Percentiles rank a stretch among this genome's conserved stretches.
phyloP scores from a whole-genome alignment of 1,284 basidiomycete species.

The Rhodotorula sp. region DNA sequence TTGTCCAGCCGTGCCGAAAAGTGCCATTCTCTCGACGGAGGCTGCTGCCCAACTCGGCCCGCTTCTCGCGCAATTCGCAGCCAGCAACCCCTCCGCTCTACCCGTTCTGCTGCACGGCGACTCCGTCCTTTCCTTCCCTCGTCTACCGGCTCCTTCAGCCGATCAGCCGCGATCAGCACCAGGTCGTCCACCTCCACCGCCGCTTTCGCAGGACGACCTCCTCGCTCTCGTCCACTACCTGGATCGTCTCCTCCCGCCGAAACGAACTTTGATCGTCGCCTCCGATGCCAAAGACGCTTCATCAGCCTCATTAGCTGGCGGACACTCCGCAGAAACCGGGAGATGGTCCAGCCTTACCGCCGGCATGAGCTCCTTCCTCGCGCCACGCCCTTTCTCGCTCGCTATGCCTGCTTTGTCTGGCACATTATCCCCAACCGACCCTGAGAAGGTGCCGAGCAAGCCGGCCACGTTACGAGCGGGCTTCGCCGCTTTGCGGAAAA shows the following conservation, averaged over 20 bases:
- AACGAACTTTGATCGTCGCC: not conserved
- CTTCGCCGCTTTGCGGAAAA: constrained; percentile 4
- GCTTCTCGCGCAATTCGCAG: constrained; percentile 29
- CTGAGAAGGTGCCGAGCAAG: not conserved
- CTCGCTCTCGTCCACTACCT: constrained; percentile 22
- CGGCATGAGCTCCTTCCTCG: constrained; percentile 5
- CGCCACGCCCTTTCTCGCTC: constrained; percentile 1
- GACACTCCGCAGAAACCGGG: not conserved
- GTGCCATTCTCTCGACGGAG: not conserved
- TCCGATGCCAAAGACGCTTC: not conserved
- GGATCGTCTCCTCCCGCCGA: not conserved
- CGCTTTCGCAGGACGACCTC: constrained; percentile 7
- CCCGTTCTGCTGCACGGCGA: constrained; percentile 28
- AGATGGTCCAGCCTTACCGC: not conserved
- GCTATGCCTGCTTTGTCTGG: not conserved
- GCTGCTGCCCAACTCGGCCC: constrained; percentile 23
- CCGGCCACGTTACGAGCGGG: not conserved
- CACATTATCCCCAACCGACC: not conserved
- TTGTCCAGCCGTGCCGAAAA: constrained; percentile 6
- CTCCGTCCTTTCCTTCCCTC: constrained; percentile 14
- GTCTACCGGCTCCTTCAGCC: not conserved
- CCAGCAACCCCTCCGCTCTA: constrained; percentile 12
- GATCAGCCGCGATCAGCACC: not conserved
- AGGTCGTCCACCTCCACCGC: not conserved
- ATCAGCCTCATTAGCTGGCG: too few relatives aligned